Conservation (phyloP, 2,329 filamentous ascomycete genomes). For the Amauroascus verrucosus region DNA sequence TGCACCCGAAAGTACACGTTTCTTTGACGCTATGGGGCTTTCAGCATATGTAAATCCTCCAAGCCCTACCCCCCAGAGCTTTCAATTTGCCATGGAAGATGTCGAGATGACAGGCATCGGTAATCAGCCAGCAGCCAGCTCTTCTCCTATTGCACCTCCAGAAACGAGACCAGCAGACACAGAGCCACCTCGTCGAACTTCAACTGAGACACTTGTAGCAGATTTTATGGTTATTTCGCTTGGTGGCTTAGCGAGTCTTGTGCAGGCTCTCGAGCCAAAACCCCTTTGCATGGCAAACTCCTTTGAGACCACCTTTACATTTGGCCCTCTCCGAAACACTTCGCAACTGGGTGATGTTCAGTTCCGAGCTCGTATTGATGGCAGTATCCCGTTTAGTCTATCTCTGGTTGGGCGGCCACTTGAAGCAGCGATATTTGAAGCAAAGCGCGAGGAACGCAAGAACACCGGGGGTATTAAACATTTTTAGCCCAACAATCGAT, state of each 20-base stretch:
- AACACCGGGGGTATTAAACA: neutral
- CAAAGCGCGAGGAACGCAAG: constrained; percentile 8
- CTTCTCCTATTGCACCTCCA: neutral
- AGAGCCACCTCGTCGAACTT: constrained; percentile 14
- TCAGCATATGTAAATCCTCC: neutral
- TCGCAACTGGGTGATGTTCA: constrained; percentile 5
- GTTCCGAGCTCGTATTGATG: constrained; percentile 14
- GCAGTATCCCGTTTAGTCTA: constrained; percentile 14
- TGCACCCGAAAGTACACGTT: neutral
- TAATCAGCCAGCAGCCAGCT: constrained; percentile 1
- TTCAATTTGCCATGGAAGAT: constrained; percentile 1
- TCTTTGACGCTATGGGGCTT: neutral
- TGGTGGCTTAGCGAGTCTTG: constrained; percentile 12
- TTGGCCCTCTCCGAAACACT: constrained; percentile 13
- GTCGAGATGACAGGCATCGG: constrained; percentile 7
- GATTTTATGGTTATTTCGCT: constrained; percentile 16
- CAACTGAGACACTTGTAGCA: constrained; percentile 15
- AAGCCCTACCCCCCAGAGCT: constrained; percentile 6
- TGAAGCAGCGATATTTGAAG: constrained; percentile 15
- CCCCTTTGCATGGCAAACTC: constrained; percentile 15
- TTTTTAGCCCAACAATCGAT: constrained; percentile 15
- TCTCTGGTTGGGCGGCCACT: constrained; percentile 6
- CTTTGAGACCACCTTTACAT: constrained; percentile 14
- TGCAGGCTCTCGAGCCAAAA: constrained; percentile 11
- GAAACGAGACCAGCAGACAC: neutral